These are phyloP conservation scores for Ilex asprella DNA, from an alignment of 257 asterid genomes.

Conservation along the genomic window DNA sequence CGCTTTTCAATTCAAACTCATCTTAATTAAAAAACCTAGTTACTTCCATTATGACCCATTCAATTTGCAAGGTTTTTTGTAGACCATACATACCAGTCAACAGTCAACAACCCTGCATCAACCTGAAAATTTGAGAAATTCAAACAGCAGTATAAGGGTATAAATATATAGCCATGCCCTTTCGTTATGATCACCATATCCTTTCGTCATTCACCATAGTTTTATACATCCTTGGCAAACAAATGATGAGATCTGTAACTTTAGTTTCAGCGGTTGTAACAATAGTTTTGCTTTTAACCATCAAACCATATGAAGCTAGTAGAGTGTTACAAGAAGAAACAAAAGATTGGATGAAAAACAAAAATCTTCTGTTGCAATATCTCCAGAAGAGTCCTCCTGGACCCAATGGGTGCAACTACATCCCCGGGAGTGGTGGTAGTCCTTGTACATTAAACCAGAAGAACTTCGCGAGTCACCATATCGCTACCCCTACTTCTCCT, in stretches of 20 bases:
- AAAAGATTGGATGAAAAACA: no score
- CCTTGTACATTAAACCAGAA: slow-evolving; percentile 2
- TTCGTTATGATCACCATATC: no score
- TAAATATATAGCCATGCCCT: no score
- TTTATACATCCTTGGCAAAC: no score
- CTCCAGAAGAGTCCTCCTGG: slow-evolving; percentile 22
- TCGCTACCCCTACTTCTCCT: slow-evolving; percentile 3
- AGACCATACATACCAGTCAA: slow-evolving; percentile 6
- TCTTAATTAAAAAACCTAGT: no score
- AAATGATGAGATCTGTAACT: not conserved
- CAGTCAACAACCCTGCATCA: slow-evolving; percentile 12
- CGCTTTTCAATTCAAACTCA: no score
- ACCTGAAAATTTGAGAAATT: slow-evolving; percentile 2
- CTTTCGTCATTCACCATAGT: no score
- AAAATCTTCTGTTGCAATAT: slow-evolving; percentile 13
- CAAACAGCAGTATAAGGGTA: no score
- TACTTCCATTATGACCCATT: slow-evolving; percentile 8
- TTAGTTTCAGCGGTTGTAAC: slow-evolving; percentile 1
- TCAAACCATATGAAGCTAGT: not conserved
- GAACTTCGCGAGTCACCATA: slow-evolving; percentile 32
- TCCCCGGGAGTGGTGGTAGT: slow-evolving; percentile 1
- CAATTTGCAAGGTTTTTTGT: slow-evolving; percentile 4
- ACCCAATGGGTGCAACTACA: slow-evolving; percentile 19
- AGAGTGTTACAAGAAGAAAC: no score
- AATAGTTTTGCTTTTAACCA: slow-evolving; percentile 4